Evolutionary conservation across 495 filamentous ascomycete species (phyloP).

Genomic region (Neurospora africana): DNA sequence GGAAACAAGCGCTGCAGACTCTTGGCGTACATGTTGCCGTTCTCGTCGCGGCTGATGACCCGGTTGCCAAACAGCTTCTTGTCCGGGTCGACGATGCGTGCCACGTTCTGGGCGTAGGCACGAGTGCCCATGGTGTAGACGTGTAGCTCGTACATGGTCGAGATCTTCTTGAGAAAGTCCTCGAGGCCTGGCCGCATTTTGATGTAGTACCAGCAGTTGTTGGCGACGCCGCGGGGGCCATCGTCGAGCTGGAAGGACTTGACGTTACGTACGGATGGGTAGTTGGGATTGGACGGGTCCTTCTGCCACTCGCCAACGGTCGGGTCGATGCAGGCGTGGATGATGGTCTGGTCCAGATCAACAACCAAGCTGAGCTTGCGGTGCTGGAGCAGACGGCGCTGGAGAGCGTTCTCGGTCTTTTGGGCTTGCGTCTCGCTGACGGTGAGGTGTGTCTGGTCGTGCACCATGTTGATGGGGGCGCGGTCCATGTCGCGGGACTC

Average conservation of each 20-base stretch:
- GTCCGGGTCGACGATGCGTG: conserved; percentile 84
- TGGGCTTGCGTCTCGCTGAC: conserved; percentile 66
- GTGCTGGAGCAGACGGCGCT: conserved; percentile 64
- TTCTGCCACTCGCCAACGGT: conserved; percentile 92
- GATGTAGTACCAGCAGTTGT: conserved; percentile 88
- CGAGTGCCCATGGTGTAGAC: conserved; percentile 99
- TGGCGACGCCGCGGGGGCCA: conserved; percentile 51
- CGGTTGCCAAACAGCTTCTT: conserved; percentile 85
- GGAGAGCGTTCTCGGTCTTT: conserved; percentile 73
- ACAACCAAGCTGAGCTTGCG: conserved; percentile 88
- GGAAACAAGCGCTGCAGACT: conserved; percentile 87
- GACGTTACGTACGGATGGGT: conserved; percentile 83
- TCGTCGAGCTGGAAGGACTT: conserved; percentile 83
- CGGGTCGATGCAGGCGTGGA: conserved; percentile 94
- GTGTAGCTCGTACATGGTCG: conserved; percentile 82
- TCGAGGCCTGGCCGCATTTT: conserved; percentile 91
- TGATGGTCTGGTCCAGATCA: conserved; percentile 96
- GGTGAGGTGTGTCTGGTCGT: conserved; percentile 73
- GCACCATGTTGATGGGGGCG: conserved; percentile 85
- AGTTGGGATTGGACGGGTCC: conserved; percentile 80
- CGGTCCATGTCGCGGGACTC: conserved; percentile 55
- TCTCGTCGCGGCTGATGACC: conserved; percentile 93
- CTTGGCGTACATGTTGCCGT: conserved; percentile 82
- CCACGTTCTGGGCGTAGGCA: conserved; percentile 85
- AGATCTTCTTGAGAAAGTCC: conserved; percentile 69